Percentiles rank a stretch among this genome's conserved stretches.
phyloP scores from a whole-genome alignment of 106 monocot species.

The Apostasia shenzhenica region DNA sequence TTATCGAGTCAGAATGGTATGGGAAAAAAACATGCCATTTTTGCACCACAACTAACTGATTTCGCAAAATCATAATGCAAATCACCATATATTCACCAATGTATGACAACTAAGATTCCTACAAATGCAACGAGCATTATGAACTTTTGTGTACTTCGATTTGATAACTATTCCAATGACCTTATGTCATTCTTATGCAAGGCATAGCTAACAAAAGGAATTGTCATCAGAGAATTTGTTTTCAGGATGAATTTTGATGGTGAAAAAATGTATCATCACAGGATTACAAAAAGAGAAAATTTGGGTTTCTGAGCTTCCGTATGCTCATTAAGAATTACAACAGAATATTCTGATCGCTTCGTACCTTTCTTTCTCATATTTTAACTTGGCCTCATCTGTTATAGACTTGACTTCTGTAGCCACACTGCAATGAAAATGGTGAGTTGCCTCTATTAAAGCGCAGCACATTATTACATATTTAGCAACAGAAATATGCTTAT shows the following conservation, averaged over 20 bases:
- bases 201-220: too few species aligned
- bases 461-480: neutral
- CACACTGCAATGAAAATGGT: slow-evolving; percentile 26
- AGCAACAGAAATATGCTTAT: neutral
- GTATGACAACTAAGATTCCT: too few species aligned
- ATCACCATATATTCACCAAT: neutral
- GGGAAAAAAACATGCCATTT: neutral
- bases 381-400: slow-evolving; percentile 48
- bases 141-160: too few species aligned
- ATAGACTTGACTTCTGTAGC: slow-evolving; percentile 37
- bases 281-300: neutral
- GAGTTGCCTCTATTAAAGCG: neutral
- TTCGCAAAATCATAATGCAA: neutral
- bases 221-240: too few species aligned
- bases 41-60: neutral
- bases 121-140: too few species aligned
- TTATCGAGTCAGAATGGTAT: neutral
- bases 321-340: neutral
- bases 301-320: neutral
- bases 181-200: too few species aligned
- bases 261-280: too few species aligned
- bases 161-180: too few species aligned
- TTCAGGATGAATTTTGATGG: too few species aligned
- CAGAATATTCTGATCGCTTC: neutral
- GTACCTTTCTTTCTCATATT: slow-evolving; percentile 66